Evolutionary conservation across 108 stramenopile species (phyloP), one percentile per base, ranked within the genome.

Genomic region (Cylindrotheca fusiformis): DNA sequence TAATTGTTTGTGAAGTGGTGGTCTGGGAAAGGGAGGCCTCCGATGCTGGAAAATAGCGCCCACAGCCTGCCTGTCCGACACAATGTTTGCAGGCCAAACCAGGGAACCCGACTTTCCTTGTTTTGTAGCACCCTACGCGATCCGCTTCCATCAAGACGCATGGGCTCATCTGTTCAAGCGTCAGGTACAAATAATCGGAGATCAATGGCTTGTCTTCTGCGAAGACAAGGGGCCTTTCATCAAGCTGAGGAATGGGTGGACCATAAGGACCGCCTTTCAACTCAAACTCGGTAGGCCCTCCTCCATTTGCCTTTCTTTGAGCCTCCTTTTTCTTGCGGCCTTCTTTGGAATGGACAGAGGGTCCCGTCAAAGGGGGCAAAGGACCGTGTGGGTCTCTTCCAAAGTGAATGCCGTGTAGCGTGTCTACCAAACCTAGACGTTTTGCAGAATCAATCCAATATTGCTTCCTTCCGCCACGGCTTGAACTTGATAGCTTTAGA

Each of bases 11-110:
- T 20, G 85, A 86, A 1, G 92, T 94, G 0, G 92, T 90, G 8
- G 92, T 94, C 64, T 94, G 88, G n/a, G 88, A 90, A 10, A 94
- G 56, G n/a, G 83, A 87, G 6, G 87, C 88, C 68, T 90, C 88
- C 1, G 81, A 77, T 6, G 88, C 88, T 19, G 92, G 92, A 58
- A 94, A 94, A 69, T 94, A 94, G 28, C 92, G 56, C 10, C 92
- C 92, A 60, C 88, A 89, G 1, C 92, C 92, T 25, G 88, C 88
- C 48, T 90, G 87, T 6, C 86, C 92, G 46, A 85, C 81, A 69
- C 92, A 94, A 51, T 86, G 85, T 33, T 75, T 84, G 63, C 92
- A 94, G n/a, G 92, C 88, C 30, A 94, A 55, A 32, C 92, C 92
- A 25, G 84, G 87, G 61, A 94, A 94, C 0, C 92, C 92, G 10